These are phyloP conservation scores for Pichia sp. DNA, from an alignment of 1,139 yeast species.

Conservation along the genomic window DNA sequence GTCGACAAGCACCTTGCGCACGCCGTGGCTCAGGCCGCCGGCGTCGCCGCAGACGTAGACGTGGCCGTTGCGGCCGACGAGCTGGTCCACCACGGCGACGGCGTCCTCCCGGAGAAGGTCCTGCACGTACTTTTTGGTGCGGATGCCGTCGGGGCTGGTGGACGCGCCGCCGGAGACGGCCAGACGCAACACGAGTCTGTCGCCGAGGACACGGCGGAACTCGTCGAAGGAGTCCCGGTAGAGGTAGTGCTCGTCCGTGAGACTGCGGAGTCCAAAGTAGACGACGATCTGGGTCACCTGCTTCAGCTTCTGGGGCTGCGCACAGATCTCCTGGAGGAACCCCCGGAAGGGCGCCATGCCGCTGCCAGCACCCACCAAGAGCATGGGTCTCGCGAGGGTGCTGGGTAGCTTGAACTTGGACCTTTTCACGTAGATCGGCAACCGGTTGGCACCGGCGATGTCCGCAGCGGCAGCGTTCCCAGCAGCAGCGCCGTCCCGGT, in stretches of 20 bases:
- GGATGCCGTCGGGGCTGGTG: background rate
- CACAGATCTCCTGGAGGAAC: slow-evolving; percentile 61
- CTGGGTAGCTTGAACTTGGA: slow-evolving; percentile 89
- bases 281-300: slow-evolving; percentile 62
- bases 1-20: slow-evolving; percentile 60
- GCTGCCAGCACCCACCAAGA: slow-evolving; percentile 95
- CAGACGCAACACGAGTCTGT: slow-evolving; percentile 58
- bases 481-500: slow-evolving; percentile 39
- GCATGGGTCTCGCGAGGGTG: slow-evolving; percentile 71
- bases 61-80: slow-evolving; percentile 63
- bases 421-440: slow-evolving; percentile 87
- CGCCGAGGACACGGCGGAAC: slow-evolving; percentile 54
- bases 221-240: slow-evolving; percentile 57
- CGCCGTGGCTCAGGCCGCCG: slow-evolving; percentile 88
- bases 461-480: too few species aligned
- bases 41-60: slow-evolving; percentile 97
- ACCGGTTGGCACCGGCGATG: slow-evolving; percentile 33
- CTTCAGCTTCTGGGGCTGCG: slow-evolving; percentile 24
- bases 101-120: slow-evolving; percentile 60
- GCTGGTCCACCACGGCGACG: slow-evolving; percentile 45
- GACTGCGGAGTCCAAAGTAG: slow-evolving; percentile 79
- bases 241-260: slow-evolving; percentile 51
- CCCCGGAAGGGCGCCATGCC: slow-evolving; percentile 98
- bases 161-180: too few species aligned
- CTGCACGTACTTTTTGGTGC: slow-evolving; percentile 74